Conservation (phyloP, 768 basidiomycete species). For the Leccinum disarticulatum region DNA sequence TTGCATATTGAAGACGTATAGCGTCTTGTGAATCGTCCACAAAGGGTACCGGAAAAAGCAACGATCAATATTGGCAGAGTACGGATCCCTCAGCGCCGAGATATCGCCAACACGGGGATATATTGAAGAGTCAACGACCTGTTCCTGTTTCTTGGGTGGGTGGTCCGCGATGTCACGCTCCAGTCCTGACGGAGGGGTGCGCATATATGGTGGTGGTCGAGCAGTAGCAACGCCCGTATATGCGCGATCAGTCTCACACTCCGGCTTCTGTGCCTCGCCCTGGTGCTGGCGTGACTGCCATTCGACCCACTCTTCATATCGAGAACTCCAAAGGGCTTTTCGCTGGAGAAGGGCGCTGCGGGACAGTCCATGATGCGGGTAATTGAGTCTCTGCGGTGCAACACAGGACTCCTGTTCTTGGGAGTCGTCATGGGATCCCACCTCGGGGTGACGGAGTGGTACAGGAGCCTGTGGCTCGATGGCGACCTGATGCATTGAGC, state of each 20-base stretch:
- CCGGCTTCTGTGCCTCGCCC: constrained; percentile 1
- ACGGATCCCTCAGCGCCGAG: constrained; percentile 55
- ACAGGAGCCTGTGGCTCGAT: constrained; percentile 21
- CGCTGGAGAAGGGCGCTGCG: constrained; percentile 56
- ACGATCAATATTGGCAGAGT: constrained; percentile 55
- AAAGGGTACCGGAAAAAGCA: constrained; percentile 55
- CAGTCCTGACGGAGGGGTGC: constrained; percentile 28
- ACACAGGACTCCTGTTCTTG: constrained; percentile 6
- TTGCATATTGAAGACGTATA: constrained; percentile 64
- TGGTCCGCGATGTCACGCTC: constrained; percentile 27
- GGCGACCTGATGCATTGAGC: constrained; percentile 17
- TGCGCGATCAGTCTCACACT: constrained; percentile 17
- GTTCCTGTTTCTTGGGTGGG: constrained; percentile 6
- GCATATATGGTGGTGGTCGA: constrained; percentile 17
- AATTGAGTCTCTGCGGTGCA: constrained; percentile 40
- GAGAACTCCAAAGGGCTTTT: constrained; percentile 62
- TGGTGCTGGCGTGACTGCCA: constrained; percentile 23
- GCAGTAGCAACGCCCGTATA: constrained; percentile 26
- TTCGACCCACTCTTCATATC: constrained; percentile 52
- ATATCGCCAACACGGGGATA: constrained; percentile 69
- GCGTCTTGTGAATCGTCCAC: constrained; percentile 65
- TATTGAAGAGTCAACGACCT: constrained; percentile 29
- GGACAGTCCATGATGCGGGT: constrained; percentile 62
- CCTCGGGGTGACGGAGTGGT: constrained; percentile 20
- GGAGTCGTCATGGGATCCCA: constrained; percentile 2